These are phyloP conservation scores for Oryza glumipatula DNA, from an alignment of 176 grass and related monocot genomes.

Conservation along the genomic window DNA sequence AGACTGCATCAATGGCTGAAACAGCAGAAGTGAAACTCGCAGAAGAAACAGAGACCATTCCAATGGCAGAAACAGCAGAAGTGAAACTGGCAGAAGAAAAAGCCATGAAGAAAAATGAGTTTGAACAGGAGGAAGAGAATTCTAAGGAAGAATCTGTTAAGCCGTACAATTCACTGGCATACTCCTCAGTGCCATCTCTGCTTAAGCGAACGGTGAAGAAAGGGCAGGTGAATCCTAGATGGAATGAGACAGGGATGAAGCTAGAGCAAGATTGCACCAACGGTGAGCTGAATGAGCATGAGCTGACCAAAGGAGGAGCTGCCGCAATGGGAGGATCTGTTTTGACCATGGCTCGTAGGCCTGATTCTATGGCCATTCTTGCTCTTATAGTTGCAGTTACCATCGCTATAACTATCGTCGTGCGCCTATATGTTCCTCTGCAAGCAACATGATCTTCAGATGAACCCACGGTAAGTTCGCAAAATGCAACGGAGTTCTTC, in stretches of 20 bases:
- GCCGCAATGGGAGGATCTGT: not conserved
- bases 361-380: constrained; percentile 27
- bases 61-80: not conserved
- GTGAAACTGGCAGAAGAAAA: not conserved
- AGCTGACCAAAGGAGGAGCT: not conserved
- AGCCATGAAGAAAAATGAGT: not conserved
- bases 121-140: constrained; percentile 32
- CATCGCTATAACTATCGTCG: constrained; percentile 21
- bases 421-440: constrained; percentile 24
- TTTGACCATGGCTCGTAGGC: constrained; percentile 22
- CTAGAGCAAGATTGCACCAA: constrained; percentile 32
- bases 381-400: constrained; percentile 43
- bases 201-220: constrained; percentile 32
- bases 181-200: constrained; percentile 11
- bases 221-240: not conserved
- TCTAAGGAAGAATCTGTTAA: not conserved
- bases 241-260: constrained; percentile 45
- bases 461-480: not conserved
- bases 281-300: not conserved
- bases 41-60: not conserved
- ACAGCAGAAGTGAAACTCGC: not conserved
- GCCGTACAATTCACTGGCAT: not conserved
- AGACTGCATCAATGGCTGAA: not conserved
- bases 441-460: constrained; percentile 32
- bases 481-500: not conserved